These are phyloP conservation scores for Excoecaria cochinchinensis DNA, from an alignment of 345 rosid genomes.

Conservation along the genomic window DNA sequence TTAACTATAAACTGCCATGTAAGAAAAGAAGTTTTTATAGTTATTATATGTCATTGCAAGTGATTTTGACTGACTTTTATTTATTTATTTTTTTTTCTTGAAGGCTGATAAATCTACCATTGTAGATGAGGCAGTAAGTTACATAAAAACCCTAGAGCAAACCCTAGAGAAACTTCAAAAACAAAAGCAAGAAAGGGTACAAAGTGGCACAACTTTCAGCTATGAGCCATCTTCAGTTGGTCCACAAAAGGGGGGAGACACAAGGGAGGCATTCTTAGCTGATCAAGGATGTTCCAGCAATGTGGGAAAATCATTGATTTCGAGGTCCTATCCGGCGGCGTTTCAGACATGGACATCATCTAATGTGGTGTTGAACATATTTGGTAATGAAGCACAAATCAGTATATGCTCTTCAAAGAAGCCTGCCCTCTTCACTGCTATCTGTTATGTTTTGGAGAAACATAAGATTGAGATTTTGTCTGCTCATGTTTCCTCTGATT, in stretches of 20 bases:
- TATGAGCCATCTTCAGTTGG: not conserved
- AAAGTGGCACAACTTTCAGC: not conserved
- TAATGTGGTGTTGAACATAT: slow-evolving; percentile 58
- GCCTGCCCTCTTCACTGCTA: slow-evolving; percentile 44
- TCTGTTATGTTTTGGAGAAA: slow-evolving; percentile 60
- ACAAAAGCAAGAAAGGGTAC: slow-evolving; percentile 35
- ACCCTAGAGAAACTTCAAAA: slow-evolving; percentile 41
- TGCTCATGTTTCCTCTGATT: slow-evolving; percentile 48
- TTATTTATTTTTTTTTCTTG: not conserved
- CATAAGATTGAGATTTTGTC: slow-evolving; percentile 50
- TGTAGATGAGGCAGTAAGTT: slow-evolving; percentile 54
- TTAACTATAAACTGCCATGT: too few species aligned
- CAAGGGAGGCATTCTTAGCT: slow-evolving; percentile 53
- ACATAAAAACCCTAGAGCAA: slow-evolving; percentile 43
- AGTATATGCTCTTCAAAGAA: slow-evolving; percentile 50
- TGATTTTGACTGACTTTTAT: too few species aligned
- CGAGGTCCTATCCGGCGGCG: slow-evolving; percentile 28
- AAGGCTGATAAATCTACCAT: slow-evolving; percentile 59
- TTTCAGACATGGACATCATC: slow-evolving; percentile 62
- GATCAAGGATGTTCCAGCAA: slow-evolving; percentile 34
- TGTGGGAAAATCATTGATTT: not conserved
- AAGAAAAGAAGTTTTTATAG: too few species aligned
- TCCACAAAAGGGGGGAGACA: slow-evolving; percentile 10
- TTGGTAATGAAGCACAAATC: slow-evolving; percentile 59
- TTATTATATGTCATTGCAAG: too few species aligned